Evolutionary conservation across 768 basidiomycete genomes (phyloP).

Genomic region (Nidularia pulvinata): DNA sequence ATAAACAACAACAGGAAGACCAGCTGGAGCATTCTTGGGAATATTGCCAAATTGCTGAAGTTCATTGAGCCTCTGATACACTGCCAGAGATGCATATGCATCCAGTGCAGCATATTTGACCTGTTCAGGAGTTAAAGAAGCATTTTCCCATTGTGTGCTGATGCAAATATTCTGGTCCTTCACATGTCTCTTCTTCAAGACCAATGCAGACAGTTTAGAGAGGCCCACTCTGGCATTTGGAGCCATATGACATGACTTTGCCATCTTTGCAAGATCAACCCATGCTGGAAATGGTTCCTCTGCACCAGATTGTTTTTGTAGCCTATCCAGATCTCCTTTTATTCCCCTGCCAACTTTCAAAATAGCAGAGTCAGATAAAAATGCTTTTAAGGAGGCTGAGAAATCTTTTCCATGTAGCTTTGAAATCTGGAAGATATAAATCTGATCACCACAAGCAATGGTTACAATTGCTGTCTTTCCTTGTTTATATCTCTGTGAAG

Average conservation of each 20-base stretch:
- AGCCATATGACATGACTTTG: conserved; percentile 18
- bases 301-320: neutral
- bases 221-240: conserved; percentile 15
- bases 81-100: neutral
- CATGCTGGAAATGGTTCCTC: conserved; percentile 15
- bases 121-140: neutral
- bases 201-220: conserved; percentile 20
- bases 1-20: neutral
- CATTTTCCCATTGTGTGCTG: neutral
- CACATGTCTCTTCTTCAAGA: conserved; percentile 12
- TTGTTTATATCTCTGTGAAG: neutral
- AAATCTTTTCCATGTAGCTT: neutral
- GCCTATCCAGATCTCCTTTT: neutral
- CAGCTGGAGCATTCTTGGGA: neutral
- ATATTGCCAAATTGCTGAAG: neutral
- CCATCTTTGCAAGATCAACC: conserved; percentile 21
- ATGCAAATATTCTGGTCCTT: conserved; percentile 8
- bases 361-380: neutral
- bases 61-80: neutral
- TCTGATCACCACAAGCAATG: neutral
- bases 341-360: neutral
- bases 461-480: neutral
- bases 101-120: neutral
- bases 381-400: neutral
- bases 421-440: neutral